Evolutionary conservation across 768 basidiomycete species (phyloP).

Genomic region (Cystobasidium onofrii): DNA sequence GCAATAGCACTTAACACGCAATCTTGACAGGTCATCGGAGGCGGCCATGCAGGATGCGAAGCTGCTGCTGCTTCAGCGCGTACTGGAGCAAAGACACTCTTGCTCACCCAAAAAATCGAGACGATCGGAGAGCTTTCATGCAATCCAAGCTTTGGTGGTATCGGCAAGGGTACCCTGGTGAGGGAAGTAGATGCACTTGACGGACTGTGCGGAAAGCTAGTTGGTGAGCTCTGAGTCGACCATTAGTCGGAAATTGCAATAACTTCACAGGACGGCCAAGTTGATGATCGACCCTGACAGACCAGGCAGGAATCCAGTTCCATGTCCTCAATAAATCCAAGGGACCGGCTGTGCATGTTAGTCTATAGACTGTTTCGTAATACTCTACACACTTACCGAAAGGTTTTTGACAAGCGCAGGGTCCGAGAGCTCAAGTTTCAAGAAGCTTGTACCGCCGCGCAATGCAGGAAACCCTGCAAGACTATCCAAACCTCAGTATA

Average conservation of each 20-base stretch:
- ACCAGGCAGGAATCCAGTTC: slow-evolving; percentile 81
- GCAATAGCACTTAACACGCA: neutral
- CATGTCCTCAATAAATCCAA: slow-evolving; percentile 75
- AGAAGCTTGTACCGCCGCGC: slow-evolving; percentile 69
- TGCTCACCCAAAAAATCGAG: slow-evolving; percentile 72
- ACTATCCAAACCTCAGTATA: slow-evolving; percentile 63
- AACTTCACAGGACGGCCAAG: neutral
- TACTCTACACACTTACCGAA: slow-evolving; percentile 47
- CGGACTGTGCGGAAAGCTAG: slow-evolving; percentile 72
- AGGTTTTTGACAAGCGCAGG: slow-evolving; percentile 51
- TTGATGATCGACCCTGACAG: slow-evolving; percentile 46
- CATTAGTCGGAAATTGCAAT: neutral
- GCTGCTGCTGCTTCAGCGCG: slow-evolving; percentile 79
- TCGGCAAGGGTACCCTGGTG: slow-evolving; percentile 87
- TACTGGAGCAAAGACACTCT: slow-evolving; percentile 67
- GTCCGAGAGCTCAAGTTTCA: slow-evolving; percentile 81
- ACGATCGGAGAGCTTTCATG: slow-evolving; percentile 79
- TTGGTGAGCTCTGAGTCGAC: slow-evolving; percentile 52
- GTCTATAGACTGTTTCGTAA: slow-evolving; percentile 69
- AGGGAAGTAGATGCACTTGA: slow-evolving; percentile 84
- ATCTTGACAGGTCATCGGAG: slow-evolving; percentile 52
- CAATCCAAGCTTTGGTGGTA: slow-evolving; percentile 73
- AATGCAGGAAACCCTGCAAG: slow-evolving; percentile 63
- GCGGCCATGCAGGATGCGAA: slow-evolving; percentile 87
- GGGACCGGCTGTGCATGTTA: slow-evolving; percentile 80